Evolutionary conservation across 441 rosid genomes (phyloP), one percentile per base, ranked within the genome.

Genomic region (Mallotus repandus): DNA sequence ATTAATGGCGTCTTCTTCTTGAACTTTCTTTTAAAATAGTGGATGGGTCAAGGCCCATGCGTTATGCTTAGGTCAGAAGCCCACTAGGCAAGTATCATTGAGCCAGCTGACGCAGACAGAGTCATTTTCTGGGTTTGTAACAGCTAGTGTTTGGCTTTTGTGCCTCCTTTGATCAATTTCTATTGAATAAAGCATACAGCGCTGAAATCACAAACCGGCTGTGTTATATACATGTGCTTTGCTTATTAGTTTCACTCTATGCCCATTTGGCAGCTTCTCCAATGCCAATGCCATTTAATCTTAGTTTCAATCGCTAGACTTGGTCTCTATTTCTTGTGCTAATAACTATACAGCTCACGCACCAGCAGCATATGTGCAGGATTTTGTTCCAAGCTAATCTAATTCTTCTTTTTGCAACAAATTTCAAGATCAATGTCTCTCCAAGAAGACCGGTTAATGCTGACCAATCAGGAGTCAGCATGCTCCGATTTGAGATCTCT

Each of bases 401-500:
- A 29, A 29, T 29, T 29, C 32, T 3, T 29, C 32, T 29, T 29
- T 29, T 38, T 8, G n/a, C 61, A 16, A 14, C 32, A 60, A 43
- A 64, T 15, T 54, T 66, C 18, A 80, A 83, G 85, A 78, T 83
- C 32, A 1, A 29, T 29, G 22, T 48, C 69, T 57, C 76, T 29
- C 32, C 32, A 43, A n/a, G 72, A 75, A 50, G 81, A 81, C 29
- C 82, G 78, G 46, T 63, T 85, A 12, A 71, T 71, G 16, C 69
- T 84, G 5, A 15, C 70, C 61, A 77, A 77, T 76, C 85, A 86
- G 41, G 78, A 81, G 56, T 48, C 25, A 22, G 87, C 89, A 35
- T 79, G 91, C 66, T 70, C 81, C 2, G 84, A 81, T 69, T 66
- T 87, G 77, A 86, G 78, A 77, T 69, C 72, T 2, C 77, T 89